Evolutionary conservation across 257 asterid genomes (phyloP), one percentile per base, ranked within the genome.

Genomic region (Solanum appendiculatum): DNA sequence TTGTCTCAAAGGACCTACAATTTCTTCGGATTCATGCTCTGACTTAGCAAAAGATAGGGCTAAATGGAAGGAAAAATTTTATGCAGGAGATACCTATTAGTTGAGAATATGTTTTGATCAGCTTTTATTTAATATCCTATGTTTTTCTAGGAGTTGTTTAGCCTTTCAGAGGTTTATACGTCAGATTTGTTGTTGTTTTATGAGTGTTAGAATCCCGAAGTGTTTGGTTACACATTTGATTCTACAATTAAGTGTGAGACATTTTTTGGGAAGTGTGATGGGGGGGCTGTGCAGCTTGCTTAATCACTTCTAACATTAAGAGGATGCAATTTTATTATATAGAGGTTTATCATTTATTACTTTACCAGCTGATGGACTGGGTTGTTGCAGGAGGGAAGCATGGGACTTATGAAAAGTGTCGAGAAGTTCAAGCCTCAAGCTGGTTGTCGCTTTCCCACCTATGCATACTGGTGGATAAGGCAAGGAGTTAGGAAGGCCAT

Each of bases 391-490:
- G 97, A 87, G 87, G 99, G 99, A 88, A 96, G 98, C 91, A 87
- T 90, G 95, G 99, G 98, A 88, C 97, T 96, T 11, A 96, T 96
- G 98, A 94, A 83, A 91, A 96, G 98, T 89, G 96, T 96, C 23
- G 98, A 94, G 91, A 96, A 96, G 89, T 96, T 96, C 91, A 94
- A 96, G 89, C 96, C 98, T 83, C 95, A 90, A 82, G 92, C 85
- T 16, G 98, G 99, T 89, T 94, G 98, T 90, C 91, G 98, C 84
- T 96, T 96, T 91, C 98, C 94, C 87, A 93, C 96, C 85, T 96
- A 96, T 88, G 98, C 99, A 14, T 96, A 94, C 90, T 96, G 98
- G 98, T 96, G 99, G 99, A 94, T 95, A 91, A 92, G 98, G 91
- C 98, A 95, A 88, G 84, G 92, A 39, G 86, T 96, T 82, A 93